Percentiles rank a stretch among this genome's conserved stretches.
Conservation (phyloP, 1,284 basidiomycete species). For the Sphaerobolus stellatus region DNA sequence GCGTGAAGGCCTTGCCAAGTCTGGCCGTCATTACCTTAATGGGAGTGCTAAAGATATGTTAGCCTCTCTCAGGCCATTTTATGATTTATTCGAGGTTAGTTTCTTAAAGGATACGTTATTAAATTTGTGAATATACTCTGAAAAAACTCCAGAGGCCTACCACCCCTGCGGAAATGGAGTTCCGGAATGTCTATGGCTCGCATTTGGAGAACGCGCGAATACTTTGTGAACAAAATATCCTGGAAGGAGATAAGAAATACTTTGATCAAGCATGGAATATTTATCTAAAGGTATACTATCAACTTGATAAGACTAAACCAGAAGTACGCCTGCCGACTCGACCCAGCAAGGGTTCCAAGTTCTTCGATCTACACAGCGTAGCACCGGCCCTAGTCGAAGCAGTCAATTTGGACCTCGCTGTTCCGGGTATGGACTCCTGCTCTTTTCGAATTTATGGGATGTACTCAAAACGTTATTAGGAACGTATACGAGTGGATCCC, state of each 20-base stretch:
- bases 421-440: conserved; percentile 53
- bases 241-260: conserved; percentile 52
- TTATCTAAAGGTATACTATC: conserved; percentile 54
- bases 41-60: conserved; percentile 66
- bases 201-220: conserved; percentile 58
- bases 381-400: conserved; percentile 57
- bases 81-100: conserved; percentile 56
- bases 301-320: conserved; percentile 56
- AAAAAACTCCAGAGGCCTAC: conserved; percentile 45
- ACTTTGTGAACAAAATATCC: conserved; percentile 50
- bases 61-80: conserved; percentile 56
- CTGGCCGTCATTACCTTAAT: conserved; percentile 60
- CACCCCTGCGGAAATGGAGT: conserved; percentile 60
- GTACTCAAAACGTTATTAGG: conserved; percentile 25
- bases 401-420: conserved; percentile 56
- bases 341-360: conserved; percentile 13
- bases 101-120: not conserved
- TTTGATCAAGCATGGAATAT: conserved; percentile 66
- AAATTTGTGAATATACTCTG: not conserved
- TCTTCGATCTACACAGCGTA: conserved; percentile 64
- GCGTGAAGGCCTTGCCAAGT: conserved; percentile 65
- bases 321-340: conserved; percentile 34
- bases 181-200: conserved; percentile 57
- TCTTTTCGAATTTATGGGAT: not conserved
- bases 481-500: conserved; percentile 57